Percentiles rank a stretch among this genome's conserved stretches.
phyloP scores from a whole-genome alignment of 2,329 filamentous ascomycete species.

The Annulohypoxylon truncatum region DNA sequence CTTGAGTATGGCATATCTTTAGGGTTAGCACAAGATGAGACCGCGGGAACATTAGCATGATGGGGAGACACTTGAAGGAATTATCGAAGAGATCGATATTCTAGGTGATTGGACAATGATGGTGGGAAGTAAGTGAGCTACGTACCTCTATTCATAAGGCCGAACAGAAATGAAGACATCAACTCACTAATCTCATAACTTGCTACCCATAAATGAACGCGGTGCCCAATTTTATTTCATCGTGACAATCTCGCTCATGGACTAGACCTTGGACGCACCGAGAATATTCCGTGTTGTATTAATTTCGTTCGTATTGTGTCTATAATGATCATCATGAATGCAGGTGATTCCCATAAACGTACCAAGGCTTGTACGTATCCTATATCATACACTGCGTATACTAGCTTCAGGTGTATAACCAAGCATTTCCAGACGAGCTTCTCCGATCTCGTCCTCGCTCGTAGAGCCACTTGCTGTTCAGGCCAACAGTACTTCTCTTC shows the following conservation, averaged over 20 bases:
- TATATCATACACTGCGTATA: constrained; percentile 13
- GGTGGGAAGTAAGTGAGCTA: not conserved
- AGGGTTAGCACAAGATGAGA: not conserved
- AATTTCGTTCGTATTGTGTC: constrained; percentile 17
- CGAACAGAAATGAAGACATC: not conserved
- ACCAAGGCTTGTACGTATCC: constrained; percentile 1
- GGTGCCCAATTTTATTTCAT: not conserved
- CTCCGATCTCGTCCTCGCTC: constrained; percentile 74
- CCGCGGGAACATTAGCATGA: not conserved
- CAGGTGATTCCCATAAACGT: constrained; percentile 3
- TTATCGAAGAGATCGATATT: not conserved
- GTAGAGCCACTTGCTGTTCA: constrained; percentile 97
- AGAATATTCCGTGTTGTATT: not conserved
- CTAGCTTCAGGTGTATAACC: constrained; percentile 44
- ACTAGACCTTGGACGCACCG: not conserved
- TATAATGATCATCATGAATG: constrained; percentile 14
- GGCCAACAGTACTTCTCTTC: constrained; percentile 77
- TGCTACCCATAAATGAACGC: not conserved
- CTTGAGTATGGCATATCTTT: not conserved
- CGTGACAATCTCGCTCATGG: not conserved
- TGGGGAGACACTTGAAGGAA: not conserved
- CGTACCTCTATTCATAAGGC: not conserved
- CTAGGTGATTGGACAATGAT: not conserved
- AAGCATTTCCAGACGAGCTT: constrained; percentile 61
- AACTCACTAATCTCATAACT: not conserved